Percentiles rank a stretch among this genome's conserved stretches.
phyloP scores from a whole-genome alignment of 2,329 filamentous ascomycete genomes.

The Cytospora paraplurivora region DNA sequence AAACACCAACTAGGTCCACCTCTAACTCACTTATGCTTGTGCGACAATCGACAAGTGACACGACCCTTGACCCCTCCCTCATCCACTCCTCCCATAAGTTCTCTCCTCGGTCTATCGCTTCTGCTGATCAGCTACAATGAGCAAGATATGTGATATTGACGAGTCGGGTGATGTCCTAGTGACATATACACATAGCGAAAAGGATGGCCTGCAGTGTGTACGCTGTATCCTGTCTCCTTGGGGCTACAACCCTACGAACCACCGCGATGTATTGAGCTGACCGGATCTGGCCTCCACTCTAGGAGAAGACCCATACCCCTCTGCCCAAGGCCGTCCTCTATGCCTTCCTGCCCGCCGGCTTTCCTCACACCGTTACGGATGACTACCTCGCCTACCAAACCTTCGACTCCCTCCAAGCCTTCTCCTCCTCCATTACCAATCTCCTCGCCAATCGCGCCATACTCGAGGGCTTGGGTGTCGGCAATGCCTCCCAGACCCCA shows the following conservation, averaged over 20 bases:
- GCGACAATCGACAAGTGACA: neutral
- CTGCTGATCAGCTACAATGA: conserved; percentile 32
- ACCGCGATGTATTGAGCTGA: neutral
- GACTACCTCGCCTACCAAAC: conserved; percentile 78
- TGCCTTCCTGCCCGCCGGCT: conserved; percentile 85
- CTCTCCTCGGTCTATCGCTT: neutral
- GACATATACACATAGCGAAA: conserved; percentile 37
- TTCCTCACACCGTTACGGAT: conserved; percentile 78
- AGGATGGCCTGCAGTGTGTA: conserved; percentile 34
- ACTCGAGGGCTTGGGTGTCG: conserved; percentile 78
- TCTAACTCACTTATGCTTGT: neutral
- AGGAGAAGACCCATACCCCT: conserved; percentile 42
- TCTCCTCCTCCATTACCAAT: conserved; percentile 78
- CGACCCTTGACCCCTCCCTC: neutral
- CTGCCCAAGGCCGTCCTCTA: conserved; percentile 54
- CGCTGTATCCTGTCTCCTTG: conserved; percentile 16
- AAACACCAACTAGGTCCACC: neutral
- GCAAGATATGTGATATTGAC: conserved; percentile 41
- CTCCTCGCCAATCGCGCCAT: conserved; percentile 82
- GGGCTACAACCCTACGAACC: neutral
- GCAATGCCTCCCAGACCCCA: conserved; percentile 75
- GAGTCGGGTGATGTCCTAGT: conserved; percentile 42
- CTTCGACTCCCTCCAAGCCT: conserved; percentile 79
- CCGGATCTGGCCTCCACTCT: neutral
- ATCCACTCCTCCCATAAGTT: neutral